Evolutionary conservation across 2,329 filamentous ascomycete genomes (phyloP).

Genomic region (Aspergillus carbonarius): DNA sequence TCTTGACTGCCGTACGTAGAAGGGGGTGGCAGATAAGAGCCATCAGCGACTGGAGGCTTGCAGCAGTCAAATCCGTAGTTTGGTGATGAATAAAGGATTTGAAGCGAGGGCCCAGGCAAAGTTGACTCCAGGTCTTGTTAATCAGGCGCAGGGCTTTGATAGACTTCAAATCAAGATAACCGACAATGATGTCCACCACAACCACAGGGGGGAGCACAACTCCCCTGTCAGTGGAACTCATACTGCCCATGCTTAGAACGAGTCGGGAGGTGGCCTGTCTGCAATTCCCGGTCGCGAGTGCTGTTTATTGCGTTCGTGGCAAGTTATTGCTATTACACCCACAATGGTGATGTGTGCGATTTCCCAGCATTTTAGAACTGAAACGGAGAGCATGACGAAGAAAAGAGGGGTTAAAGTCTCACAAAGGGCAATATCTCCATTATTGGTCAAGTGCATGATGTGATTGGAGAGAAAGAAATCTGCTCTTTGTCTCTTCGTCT

Average conservation of each 20-base stretch:
- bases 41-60: background rate
- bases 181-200: background rate
- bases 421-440: too few species aligned
- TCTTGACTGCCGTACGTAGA: background rate
- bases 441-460: too few species aligned
- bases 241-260: background rate
- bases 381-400: too few species aligned
- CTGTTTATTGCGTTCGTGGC: too few species aligned
- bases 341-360: too few species aligned
- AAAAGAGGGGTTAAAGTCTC: too few species aligned
- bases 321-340: too few species aligned
- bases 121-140: background rate
- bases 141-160: background rate
- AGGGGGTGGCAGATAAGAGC: background rate
- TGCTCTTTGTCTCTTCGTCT: too few species aligned
- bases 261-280: too few species aligned
- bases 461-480: too few species aligned
- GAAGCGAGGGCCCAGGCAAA: background rate
- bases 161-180: background rate
- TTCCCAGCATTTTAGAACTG: too few species aligned
- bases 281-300: too few species aligned
- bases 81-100: background rate
- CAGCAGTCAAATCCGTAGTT: background rate
- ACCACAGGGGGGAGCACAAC: background rate
- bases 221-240: accelerated